phyloP scores from a whole-genome alignment of 108 stramenopile species.

The Cyclostephanos invisitatus region DNA sequence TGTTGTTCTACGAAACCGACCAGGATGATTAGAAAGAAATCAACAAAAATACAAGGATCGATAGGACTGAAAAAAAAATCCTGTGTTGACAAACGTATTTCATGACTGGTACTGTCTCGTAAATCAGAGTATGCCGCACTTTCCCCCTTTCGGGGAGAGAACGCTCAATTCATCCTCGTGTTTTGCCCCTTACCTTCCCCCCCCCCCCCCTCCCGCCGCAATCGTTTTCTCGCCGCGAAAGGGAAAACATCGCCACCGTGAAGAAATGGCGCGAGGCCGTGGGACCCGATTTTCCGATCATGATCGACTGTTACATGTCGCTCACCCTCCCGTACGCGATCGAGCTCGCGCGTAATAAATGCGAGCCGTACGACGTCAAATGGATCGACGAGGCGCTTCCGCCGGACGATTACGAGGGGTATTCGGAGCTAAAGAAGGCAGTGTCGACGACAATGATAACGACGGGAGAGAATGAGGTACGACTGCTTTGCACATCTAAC shows the following conservation, averaged over 20 bases:
- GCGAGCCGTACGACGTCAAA: constrained; percentile 62
- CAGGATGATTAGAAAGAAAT: constrained; percentile 33
- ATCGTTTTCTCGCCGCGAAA: not conserved
- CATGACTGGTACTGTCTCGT: constrained; percentile 14
- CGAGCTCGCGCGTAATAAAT: constrained; percentile 54
- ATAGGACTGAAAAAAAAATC: constrained; percentile 38
- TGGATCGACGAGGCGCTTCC: constrained; percentile 72
- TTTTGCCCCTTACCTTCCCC: not conserved
- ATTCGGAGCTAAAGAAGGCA: constrained; percentile 53
- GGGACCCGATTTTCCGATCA: constrained; percentile 64
- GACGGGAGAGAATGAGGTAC: constrained; percentile 65
- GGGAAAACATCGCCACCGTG: constrained; percentile 60
- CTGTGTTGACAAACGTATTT: not conserved
- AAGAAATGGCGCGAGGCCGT: constrained; percentile 61
- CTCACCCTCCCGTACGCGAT: constrained; percentile 66
- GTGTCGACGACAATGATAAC: constrained; percentile 54
- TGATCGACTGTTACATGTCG: constrained; percentile 73
- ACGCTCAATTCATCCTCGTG: not conserved
- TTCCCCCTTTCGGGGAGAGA: not conserved
- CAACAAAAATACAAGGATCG: constrained; percentile 43
- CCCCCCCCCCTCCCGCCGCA: not conserved
- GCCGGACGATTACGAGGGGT: constrained; percentile 69
- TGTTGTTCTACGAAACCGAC: not conserved
- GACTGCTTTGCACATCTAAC: not conserved
- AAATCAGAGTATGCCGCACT: not conserved